phyloP scores from a whole-genome alignment of 75 land plant genomes.

The Cunninghamia lanceolata region DNA sequence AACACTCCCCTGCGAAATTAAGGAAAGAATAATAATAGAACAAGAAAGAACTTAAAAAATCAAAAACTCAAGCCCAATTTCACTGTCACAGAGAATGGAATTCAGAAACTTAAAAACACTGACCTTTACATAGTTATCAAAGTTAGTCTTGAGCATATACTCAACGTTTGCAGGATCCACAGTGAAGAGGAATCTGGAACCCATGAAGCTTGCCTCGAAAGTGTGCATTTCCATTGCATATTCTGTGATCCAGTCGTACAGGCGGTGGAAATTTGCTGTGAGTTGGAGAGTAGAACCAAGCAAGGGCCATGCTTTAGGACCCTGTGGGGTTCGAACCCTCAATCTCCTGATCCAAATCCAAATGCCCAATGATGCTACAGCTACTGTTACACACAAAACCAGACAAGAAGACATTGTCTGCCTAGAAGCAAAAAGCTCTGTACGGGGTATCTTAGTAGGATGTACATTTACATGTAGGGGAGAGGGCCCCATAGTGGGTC shows the following conservation, averaged over 20 bases:
- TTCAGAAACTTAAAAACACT: neutral
- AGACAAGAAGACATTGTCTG: neutral
- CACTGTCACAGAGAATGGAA: neutral
- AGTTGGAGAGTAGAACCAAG: constrained; percentile 5
- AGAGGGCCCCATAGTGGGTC: no score
- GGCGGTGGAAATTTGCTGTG: constrained; percentile 2
- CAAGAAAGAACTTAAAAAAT: neutral
- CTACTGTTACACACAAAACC: neutral
- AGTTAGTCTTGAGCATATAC: constrained; percentile 30
- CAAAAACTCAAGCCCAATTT: neutral
- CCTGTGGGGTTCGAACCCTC: neutral
- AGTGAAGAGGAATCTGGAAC: constrained; percentile 9
- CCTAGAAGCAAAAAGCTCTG: neutral
- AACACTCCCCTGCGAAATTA: neutral
- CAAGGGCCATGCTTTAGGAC: constrained; percentile 4
- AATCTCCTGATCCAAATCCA: neutral
- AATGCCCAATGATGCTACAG: neutral
- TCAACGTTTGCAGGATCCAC: constrained; percentile 23
- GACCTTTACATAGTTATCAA: constrained; percentile 20
- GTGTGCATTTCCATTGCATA: constrained; percentile 1
- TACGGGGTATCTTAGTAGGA: no score
- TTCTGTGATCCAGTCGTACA: constrained; percentile 9
- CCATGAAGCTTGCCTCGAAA: neutral
- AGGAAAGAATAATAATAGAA: no score
- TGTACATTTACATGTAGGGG: no score